These are phyloP conservation scores for Penicillium sp. DNA, from an alignment of 2,329 filamentous ascomycete species.

Conservation along the genomic window DNA sequence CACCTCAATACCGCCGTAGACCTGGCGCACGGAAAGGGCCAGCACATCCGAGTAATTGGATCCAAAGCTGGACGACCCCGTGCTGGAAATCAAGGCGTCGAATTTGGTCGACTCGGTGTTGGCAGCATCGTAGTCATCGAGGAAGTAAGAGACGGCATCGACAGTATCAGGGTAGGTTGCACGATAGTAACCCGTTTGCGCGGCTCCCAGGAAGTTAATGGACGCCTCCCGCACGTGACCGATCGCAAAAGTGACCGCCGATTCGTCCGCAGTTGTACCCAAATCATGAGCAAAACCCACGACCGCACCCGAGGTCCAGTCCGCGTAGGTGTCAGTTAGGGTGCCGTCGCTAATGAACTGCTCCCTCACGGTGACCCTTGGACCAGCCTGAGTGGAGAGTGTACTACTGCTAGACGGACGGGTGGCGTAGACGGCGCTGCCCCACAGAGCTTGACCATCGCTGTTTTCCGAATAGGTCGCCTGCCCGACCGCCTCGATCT, in stretches of 20 bases:
- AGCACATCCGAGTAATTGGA: slow-evolving; percentile 41
- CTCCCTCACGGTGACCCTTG: slow-evolving; percentile 23
- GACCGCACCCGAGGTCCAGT: slow-evolving; percentile 29
- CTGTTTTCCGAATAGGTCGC: slow-evolving; percentile 32
- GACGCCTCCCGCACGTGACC: slow-evolving; percentile 38
- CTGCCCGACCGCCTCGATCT: slow-evolving; percentile 27
- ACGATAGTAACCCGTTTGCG: slow-evolving; percentile 39
- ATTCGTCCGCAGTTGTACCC: slow-evolving; percentile 22
- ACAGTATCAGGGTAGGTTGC: slow-evolving; percentile 28
- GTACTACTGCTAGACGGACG: slow-evolving; percentile 22
- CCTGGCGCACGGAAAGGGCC: slow-evolving; percentile 40
- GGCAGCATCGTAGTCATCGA: slow-evolving; percentile 39
- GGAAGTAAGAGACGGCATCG: slow-evolving; percentile 35
- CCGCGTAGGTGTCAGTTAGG: slow-evolving; percentile 21
- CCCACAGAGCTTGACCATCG: slow-evolving; percentile 39
- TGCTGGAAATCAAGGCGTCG: slow-evolving; percentile 25
- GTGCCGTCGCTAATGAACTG: slow-evolving; percentile 34
- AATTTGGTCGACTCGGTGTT: slow-evolving; percentile 30
- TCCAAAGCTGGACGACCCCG: slow-evolving; percentile 23
- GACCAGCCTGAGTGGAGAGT: slow-evolving; percentile 30
- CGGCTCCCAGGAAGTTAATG: slow-evolving; percentile 38
- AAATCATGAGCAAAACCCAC: slow-evolving; percentile 40
- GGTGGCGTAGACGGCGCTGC: slow-evolving; percentile 40
- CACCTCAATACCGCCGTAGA: slow-evolving; percentile 40
- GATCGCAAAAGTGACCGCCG: slow-evolving; percentile 40